Evolutionary conservation across 2,329 filamentous ascomycete genomes (phyloP), one percentile per base, ranked within the genome.

Genomic region (Cryoendolithus antarcticus): DNA sequence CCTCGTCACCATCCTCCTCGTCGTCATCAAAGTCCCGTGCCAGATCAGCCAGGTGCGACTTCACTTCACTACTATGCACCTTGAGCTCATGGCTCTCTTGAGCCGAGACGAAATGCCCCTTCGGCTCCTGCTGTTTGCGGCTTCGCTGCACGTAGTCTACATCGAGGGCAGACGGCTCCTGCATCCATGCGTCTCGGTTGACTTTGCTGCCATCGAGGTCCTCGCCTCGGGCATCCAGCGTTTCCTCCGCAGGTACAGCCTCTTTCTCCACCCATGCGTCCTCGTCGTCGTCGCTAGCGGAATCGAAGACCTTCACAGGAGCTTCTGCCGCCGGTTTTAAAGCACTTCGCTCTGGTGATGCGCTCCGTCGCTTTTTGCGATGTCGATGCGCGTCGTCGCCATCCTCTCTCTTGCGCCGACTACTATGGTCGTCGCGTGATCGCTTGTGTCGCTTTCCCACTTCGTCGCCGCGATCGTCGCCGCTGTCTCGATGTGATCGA

Each of bases 131-230:
- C 4, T 64, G 58, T 44, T 75, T 76, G 44, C 72, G 70, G 15
- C 15, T 19, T 24, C 35, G 24, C 54, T 83, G 74, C 37, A 86
- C 71, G 57, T 93, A 94, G 55, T 96, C 88, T 41, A 96, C 69
- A 38, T 88, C 80, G 29, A 93, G 63, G 0, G 80, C 77, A 0
- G 83, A 84, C 0, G 89, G 86, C 0, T 81, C 81, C 43, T 86
- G 80, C 91, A 98, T 98, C 88, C 93, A 98, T 0, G 82, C 75
- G 59, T 96, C 91, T 46, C 93, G 76, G 48, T 78, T 72, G 27
- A 79, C 53, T 1, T 62, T 43, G 55, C 59, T 48, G 45, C 51
- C 46, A 11, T 55, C 53, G 11, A 59, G 48, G 39, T 62, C 54
- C 39, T 62, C 57, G 10, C 64, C 54, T 43, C 61, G 57, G 24